Evolutionary conservation across 75 land plant species (phyloP).

Genomic region (Gnetum montanum): DNA sequence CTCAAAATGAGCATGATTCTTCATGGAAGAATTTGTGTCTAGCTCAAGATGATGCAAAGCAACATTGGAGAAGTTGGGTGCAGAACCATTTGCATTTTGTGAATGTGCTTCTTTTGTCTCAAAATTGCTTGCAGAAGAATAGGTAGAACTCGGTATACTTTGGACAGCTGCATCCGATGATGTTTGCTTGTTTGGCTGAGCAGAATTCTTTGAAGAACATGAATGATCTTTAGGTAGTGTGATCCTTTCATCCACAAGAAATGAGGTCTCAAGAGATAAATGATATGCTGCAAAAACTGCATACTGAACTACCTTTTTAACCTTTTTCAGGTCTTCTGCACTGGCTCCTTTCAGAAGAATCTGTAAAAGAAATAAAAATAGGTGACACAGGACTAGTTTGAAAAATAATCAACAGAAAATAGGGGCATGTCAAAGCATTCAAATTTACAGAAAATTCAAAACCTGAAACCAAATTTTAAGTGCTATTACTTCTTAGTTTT

Average conservation of each 20-base stretch:
- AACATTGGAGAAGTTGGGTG: too few species aligned
- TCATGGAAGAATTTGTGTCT: too few species aligned
- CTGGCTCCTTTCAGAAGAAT: constrained; percentile 72
- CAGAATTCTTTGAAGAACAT: constrained; percentile 13
- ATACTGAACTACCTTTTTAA: constrained; percentile 60
- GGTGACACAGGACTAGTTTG: background rate
- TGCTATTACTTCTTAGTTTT: too few species aligned
- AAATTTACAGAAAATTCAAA: background rate
- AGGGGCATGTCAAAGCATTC: background rate
- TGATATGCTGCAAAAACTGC: constrained; percentile 86
- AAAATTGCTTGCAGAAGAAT: constrained; percentile 1
- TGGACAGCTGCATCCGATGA: constrained; percentile 17
- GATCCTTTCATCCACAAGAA: constrained; percentile 76
- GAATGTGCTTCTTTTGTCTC: too few species aligned
- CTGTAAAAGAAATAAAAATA: constrained; percentile 28
- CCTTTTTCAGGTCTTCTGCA: constrained; percentile 71
- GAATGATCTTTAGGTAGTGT: constrained; percentile 35
- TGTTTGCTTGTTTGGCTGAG: constrained; percentile 14
- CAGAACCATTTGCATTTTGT: too few species aligned
- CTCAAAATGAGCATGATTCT: too few species aligned
- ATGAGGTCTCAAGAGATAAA: constrained; percentile 84
- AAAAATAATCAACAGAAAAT: background rate
- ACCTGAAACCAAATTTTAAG: too few species aligned
- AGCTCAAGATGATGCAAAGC: too few species aligned
- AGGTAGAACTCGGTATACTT: background rate